These are phyloP conservation scores for Erucastrum elatum DNA, from an alignment of 345 rosid species.

Conservation along the genomic window DNA sequence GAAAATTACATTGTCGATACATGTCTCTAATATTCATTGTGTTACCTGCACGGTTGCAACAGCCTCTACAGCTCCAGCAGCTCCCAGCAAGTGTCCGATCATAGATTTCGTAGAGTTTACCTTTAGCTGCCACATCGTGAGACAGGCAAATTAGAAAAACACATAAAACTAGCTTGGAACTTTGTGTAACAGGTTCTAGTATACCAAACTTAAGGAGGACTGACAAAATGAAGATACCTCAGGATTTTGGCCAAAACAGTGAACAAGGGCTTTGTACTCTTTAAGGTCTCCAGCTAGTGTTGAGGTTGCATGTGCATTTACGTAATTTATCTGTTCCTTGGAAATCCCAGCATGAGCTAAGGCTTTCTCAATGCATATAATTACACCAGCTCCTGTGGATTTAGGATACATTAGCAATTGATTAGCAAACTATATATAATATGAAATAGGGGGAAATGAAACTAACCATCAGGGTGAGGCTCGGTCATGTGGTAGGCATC, in stretches of 20 bases:
- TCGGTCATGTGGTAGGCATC: constrained; percentile 99
- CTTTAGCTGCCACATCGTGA: constrained; percentile 50
- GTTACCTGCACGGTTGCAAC: constrained; percentile 81
- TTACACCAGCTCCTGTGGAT: constrained; percentile 66
- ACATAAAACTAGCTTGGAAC: not conserved
- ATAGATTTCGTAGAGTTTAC: constrained; percentile 93
- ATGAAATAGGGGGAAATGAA: not conserved
- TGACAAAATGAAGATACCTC: constrained; percentile 47
- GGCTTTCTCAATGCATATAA: constrained; percentile 87
- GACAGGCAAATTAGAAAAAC: constrained; percentile 13
- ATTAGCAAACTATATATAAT: not conserved
- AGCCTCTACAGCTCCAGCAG: constrained; percentile 96
- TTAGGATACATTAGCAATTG: not conserved
- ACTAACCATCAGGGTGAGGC: constrained; percentile 86
- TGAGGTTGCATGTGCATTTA: constrained; percentile 96
- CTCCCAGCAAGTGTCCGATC: constrained; percentile 94
- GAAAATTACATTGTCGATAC: constrained; percentile 1
- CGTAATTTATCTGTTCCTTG: constrained; percentile 71
- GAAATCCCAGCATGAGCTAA: constrained; percentile 70
- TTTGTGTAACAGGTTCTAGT: constrained; percentile 3
- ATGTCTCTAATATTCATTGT: not conserved
- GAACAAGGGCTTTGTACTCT: constrained; percentile 77
- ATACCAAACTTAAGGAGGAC: not conserved
- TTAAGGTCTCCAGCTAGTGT: constrained; percentile 85
- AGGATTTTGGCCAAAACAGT: constrained; percentile 76